These are phyloP conservation scores for Pseudoneurospora amorphoporcata DNA, from an alignment of 495 filamentous ascomycete genomes.

Conservation along the genomic window DNA sequence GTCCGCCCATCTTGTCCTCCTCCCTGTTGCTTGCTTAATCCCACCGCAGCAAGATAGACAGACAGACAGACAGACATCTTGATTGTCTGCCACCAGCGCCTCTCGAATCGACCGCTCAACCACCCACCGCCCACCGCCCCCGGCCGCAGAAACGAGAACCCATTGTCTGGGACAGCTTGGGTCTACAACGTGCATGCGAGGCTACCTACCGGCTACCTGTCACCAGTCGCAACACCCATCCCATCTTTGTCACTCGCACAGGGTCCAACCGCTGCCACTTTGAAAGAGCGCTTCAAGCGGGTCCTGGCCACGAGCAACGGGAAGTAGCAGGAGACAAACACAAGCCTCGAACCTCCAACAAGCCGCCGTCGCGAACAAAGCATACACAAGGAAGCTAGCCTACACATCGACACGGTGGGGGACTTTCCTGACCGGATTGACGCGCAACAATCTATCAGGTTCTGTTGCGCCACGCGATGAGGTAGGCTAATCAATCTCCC, in stretches of 20 bases:
- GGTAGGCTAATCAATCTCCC: constrained; percentile 9
- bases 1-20: background rate
- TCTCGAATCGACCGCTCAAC: background rate
- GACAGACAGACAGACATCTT: background rate
- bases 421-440: constrained; percentile 1
- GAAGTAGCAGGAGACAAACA: constrained; percentile 9
- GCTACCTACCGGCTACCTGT: background rate
- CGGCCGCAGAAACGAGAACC: background rate
- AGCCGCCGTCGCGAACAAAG: constrained; percentile 6
- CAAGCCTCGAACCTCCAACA: background rate
- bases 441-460: constrained; percentile 7
- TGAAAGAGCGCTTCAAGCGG: constrained; percentile 5
- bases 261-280: background rate
- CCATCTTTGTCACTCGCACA: background rate
- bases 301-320: constrained; percentile 14
- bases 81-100: background rate
- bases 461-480: constrained; percentile 12
- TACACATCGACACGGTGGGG: background rate
- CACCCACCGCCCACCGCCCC: background rate
- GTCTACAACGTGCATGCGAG: background rate
- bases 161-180: background rate
- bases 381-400: background rate
- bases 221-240: background rate
- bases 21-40: background rate
- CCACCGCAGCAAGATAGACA: background rate